phyloP scores from a whole-genome alignment of 345 rosid species.

The Arabis alpina region DNA sequence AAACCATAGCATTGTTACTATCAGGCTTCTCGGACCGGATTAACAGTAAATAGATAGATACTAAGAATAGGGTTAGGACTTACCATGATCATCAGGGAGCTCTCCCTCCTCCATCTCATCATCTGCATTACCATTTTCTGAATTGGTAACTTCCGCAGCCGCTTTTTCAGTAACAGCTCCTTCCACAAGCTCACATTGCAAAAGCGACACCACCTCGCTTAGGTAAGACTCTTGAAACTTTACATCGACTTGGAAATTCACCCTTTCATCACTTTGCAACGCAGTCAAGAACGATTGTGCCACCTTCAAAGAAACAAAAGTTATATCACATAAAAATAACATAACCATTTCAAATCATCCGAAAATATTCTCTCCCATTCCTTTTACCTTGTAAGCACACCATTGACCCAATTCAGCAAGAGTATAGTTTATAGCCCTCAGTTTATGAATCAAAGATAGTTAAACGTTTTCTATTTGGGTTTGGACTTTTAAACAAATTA shows the following conservation, averaged over 20 bases:
- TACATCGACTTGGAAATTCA: conserved; percentile 87
- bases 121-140: too few species aligned
- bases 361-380: background rate
- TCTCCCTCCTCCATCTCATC: too few species aligned
- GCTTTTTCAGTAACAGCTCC: too few species aligned
- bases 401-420: conserved; percentile 97
- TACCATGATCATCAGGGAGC: too few species aligned
- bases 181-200: conserved; percentile 85
- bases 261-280: conserved; percentile 91
- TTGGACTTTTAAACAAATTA: too few species aligned
- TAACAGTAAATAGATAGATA: too few species aligned
- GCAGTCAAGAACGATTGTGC: conserved; percentile 93
- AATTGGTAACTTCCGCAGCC: too few species aligned
- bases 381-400: conserved; percentile 99
- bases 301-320: conserved; percentile 53
- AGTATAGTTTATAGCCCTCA: conserved; percentile 91
- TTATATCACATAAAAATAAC: background rate
- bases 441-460: conserved; percentile 89
- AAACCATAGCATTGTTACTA: too few species aligned
- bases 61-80: too few species aligned
- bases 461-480: too few species aligned
- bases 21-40: too few species aligned
- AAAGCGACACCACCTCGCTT: conserved; percentile 71
- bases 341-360: conserved; percentile 16
- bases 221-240: conserved; percentile 95